Conservation (phyloP, 2,329 filamentous ascomycete genomes). For the Cladorrhinum sp. region DNA sequence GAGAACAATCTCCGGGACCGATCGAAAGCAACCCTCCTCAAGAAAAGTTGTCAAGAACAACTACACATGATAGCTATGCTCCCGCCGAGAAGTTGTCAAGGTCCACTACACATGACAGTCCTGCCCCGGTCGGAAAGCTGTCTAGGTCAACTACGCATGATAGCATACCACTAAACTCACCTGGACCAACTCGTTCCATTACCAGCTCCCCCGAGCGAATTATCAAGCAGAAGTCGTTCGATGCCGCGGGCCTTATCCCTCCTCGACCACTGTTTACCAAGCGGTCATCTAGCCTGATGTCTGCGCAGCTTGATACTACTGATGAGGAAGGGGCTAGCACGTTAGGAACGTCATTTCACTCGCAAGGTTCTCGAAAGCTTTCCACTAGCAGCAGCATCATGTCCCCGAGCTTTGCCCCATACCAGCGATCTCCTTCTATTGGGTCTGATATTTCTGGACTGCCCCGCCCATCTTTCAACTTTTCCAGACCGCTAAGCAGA, state of each 20-base stretch:
- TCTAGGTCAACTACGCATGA: conserved; percentile 32
- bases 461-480: conserved; percentile 80
- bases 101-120: conserved; percentile 36
- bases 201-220: conserved; percentile 45
- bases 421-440: conserved; percentile 77
- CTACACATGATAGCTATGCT: not conserved
- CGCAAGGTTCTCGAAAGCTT: conserved; percentile 70
- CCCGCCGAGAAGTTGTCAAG: conserved; percentile 5
- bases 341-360: conserved; percentile 53
- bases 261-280: conserved; percentile 49
- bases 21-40: conserved; percentile 37
- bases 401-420: conserved; percentile 58
- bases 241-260: conserved; percentile 50
- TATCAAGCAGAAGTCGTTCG: conserved; percentile 44
- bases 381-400: conserved; percentile 64
- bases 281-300: conserved; percentile 58
- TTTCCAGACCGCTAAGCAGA: conserved; percentile 84
- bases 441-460: conserved; percentile 76
- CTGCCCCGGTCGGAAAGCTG: conserved; percentile 11
- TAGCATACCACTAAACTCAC: conserved; percentile 35
- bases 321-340: conserved; percentile 65
- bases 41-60: conserved; percentile 9
- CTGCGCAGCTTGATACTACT: conserved; percentile 61
- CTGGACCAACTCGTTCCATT: conserved; percentile 32
- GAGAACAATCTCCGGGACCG: conserved; percentile 57